Evolutionary conservation across 2,329 filamentous ascomycete species (phyloP), one percentile per base, ranked within the genome.

Genomic region (Diaporthe humulicola): DNA sequence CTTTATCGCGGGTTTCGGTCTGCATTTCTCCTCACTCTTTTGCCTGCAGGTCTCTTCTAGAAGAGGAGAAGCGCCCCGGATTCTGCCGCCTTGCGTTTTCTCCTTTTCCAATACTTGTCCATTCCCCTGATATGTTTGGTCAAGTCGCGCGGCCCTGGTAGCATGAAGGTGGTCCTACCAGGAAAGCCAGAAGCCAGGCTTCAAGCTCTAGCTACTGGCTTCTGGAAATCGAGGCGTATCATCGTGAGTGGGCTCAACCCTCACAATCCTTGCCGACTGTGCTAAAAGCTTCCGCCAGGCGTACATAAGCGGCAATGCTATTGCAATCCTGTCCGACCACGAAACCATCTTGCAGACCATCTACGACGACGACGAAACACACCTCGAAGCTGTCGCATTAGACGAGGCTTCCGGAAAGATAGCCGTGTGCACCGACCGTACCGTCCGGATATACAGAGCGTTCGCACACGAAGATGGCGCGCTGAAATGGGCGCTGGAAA

Each of bases 241-340:
- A 84, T 82, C 50, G 83, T 84, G 57, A 77, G 79, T 75, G 77
- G 79, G 61, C 67, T 81, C 72, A 50, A 52, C 38, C 60, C 36
- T 56, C 38, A 7, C 22, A 19, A 12, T 19, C 22, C 52, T 70
- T 10, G 22, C 22, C 17, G 2, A 7, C n/a, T 22, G 36, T 48
- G 40, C 66, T 73, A 45, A 71, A 69, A 30, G 17, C 36, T 17
- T 57, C 60, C 57, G 22, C n/a, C 80, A 97, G 95, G 91, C 92
- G 70, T 99, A 98, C 85, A 93, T 98, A 78, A 97, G 94, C 75
- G 96, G 96, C 80, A 94, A 93, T 84, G 95, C 95, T 76, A 91
- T 98, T 77, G 91, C 97, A 71, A 93, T 99, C 79, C 91, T 98
- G 78, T 90, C 91, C 81, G 93, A 92, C 69, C 90, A 94, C 70